Base-by-base conservation (phyloP, 2,329 filamentous ascomycete species). In the Gyromitra esculenta region DNA sequence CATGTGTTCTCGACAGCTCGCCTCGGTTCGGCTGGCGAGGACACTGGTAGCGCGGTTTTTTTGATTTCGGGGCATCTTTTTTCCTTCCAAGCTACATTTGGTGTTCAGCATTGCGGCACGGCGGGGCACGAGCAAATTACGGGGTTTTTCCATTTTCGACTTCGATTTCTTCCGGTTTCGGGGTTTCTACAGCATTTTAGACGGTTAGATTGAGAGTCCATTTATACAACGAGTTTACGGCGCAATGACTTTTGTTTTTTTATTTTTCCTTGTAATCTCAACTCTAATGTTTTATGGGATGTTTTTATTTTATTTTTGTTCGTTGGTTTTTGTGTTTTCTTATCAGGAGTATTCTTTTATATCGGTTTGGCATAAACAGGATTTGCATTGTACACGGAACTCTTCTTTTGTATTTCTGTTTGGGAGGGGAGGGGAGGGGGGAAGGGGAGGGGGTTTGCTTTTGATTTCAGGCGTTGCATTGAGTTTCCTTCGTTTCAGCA, bases 181-280 rank as follows among this genome's bases (percentile, higher is more conserved):
- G 25, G 4, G 25, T 31, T 31, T 31, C 25, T 31, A 31, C 37
- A 63, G 54, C 69, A 74, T 69, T 31, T 31, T 64, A 74, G 56
- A 77, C 25, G 45, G 65, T 67, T 57, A 54, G 48, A 50, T 39
- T 54, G 41, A 43, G 64, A 4, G 13, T 13, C 57, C 37, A 13
- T 41, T 54, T 59, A 39, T 67, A 59, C 69, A 71, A 15, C 41
- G 45, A 57, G 72, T 31, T 67, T 43, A 76, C 45, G 67, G 73
- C 62, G 73, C 68, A 76, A 73, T 74, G 41, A 41, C 8, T 54
- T 54, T 3, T 31, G 8, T 39, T 41, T 56, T 45, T 41, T 56
- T n/a, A 57, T 9, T 72, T 7, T 63, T 25, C 18, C 18, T 54
- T 60, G 13, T 52, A n/a, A 65, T n/a, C 54, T 52, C 59, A 21